Conservation (phyloP, 1,284 basidiomycete genomes). For the Melampsora occidentalis region DNA sequence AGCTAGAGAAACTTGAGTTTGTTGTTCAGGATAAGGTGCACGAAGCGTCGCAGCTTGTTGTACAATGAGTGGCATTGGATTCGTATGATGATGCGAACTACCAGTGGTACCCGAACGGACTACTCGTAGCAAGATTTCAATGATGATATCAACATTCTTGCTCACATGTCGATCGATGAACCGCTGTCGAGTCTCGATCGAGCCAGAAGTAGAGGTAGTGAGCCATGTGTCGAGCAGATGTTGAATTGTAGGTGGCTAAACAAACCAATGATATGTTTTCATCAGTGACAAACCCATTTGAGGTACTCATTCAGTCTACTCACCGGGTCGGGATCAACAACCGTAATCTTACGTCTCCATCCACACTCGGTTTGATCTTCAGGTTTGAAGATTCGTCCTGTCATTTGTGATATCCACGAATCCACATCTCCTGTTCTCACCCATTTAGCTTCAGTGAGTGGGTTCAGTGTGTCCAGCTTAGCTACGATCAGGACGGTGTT, state of each 20-base stretch:
- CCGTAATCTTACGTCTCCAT: conserved; percentile 88
- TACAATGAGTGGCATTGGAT: conserved; percentile 47
- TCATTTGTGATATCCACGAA: conserved; percentile 84
- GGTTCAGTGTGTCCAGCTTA: conserved; percentile 77
- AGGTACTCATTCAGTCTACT: conserved; percentile 52
- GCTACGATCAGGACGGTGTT: conserved; percentile 54
- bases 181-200: conserved; percentile 70
- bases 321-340: conserved; percentile 91
- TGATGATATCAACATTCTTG: conserved; percentile 72
- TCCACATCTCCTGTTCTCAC: conserved; percentile 87
- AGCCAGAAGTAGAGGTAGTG: conserved; percentile 70
- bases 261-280: conserved; percentile 8
- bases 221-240: conserved; percentile 85
- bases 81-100: conserved; percentile 58
- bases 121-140: conserved; percentile 83
- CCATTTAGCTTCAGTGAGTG: conserved; percentile 92
- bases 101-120: conserved; percentile 72
- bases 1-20: conserved; percentile 86
- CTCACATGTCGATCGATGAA: conserved; percentile 83
- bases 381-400: conserved; percentile 58
- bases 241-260: conserved; percentile 81
- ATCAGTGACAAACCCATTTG: background rate
- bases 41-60: conserved; percentile 60
- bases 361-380: conserved; percentile 53
- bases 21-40: conserved; percentile 75